These are phyloP conservation scores for Iris pallida DNA, from an alignment of 116 monocot genomes.

Conservation along the genomic window DNA sequence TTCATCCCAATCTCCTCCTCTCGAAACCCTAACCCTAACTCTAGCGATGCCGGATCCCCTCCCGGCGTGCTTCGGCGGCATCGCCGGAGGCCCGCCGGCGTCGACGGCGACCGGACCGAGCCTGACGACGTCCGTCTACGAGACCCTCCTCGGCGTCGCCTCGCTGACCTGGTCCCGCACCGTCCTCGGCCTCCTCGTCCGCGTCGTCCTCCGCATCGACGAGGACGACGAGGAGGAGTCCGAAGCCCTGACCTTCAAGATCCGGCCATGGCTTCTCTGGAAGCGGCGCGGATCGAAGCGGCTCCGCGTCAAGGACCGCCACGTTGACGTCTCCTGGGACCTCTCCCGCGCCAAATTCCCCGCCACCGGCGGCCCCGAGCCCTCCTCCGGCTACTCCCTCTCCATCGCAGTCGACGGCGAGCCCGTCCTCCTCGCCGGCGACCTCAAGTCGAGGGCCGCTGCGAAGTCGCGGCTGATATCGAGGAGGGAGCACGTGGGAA, in stretches of 20 bases:
- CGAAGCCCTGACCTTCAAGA: constrained; percentile 28
- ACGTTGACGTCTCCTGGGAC: constrained; percentile 62
- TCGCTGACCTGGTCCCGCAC: constrained; percentile 79
- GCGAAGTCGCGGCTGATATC: constrained; percentile 28
- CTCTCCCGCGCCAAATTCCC: constrained; percentile 48
- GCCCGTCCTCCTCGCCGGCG: constrained; percentile 54
- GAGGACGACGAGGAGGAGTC: constrained; percentile 15
- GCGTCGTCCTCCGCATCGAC: constrained; percentile 47
- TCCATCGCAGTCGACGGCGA: constrained; percentile 51
- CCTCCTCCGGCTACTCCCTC: constrained; percentile 38
- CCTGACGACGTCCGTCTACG: constrained; percentile 73
- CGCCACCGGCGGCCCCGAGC: constrained; percentile 49
- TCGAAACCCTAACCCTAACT: background rate
- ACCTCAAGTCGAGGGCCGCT: constrained; percentile 32
- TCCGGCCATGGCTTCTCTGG: constrained; percentile 80
- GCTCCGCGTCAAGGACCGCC: constrained; percentile 25
- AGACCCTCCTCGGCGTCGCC: constrained; percentile 55
- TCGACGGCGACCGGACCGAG: constrained; percentile 34
- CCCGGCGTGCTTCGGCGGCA: constrained; percentile 49
- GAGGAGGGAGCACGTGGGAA: constrained; percentile 61
- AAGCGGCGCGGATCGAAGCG: constrained; percentile 54
- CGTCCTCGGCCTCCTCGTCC: constrained; percentile 66
- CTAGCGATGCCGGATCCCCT: constrained; percentile 37
- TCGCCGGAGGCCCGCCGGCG: constrained; percentile 22
- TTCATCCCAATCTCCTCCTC: background rate